phyloP scores from a whole-genome alignment of 768 basidiomycete species.

The Cystobasidium tubakii region DNA sequence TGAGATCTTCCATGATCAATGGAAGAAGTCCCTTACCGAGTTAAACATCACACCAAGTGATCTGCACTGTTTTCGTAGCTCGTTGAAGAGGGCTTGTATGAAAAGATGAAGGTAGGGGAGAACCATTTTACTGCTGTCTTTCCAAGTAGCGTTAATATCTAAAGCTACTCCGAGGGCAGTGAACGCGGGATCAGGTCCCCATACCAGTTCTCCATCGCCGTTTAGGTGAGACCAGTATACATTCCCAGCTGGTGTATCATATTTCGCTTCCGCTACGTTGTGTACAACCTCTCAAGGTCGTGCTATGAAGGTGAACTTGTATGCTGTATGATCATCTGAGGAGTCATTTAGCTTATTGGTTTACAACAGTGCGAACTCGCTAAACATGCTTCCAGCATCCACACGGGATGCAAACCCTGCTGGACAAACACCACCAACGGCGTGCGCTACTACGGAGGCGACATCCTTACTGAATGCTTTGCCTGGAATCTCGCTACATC shows the following conservation, averaged over 20 bases:
- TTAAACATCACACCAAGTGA: conserved; percentile 44
- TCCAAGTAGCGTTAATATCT: conserved; percentile 41
- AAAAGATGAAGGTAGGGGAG: conserved; percentile 43
- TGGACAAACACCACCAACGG: too few species aligned
- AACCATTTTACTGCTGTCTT: conserved; percentile 34
- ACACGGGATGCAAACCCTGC: too few species aligned
- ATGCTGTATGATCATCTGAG: conserved; percentile 41
- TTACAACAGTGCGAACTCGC: too few species aligned
- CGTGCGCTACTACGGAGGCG: too few species aligned
- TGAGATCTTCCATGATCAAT: conserved; percentile 40
- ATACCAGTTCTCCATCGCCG: conserved; percentile 45
- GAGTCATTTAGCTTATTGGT: conserved; percentile 26
- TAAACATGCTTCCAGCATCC: too few species aligned
- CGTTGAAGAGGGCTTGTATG: conserved; percentile 46
- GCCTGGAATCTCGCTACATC: not conserved
- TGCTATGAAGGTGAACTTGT: conserved; percentile 46
- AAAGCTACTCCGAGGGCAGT: conserved; percentile 45
- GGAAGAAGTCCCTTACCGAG: conserved; percentile 35
- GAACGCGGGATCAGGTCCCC: conserved; percentile 47
- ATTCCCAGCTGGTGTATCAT: conserved; percentile 45
- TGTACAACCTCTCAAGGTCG: conserved; percentile 47
- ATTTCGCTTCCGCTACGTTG: conserved; percentile 41
- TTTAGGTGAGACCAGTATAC: conserved; percentile 43
- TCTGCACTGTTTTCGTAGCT: conserved; percentile 42
- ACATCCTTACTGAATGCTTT: not conserved